Evolutionary conservation across 208 protist species (phyloP).

Genomic region (Angomonas deanei): DNA sequence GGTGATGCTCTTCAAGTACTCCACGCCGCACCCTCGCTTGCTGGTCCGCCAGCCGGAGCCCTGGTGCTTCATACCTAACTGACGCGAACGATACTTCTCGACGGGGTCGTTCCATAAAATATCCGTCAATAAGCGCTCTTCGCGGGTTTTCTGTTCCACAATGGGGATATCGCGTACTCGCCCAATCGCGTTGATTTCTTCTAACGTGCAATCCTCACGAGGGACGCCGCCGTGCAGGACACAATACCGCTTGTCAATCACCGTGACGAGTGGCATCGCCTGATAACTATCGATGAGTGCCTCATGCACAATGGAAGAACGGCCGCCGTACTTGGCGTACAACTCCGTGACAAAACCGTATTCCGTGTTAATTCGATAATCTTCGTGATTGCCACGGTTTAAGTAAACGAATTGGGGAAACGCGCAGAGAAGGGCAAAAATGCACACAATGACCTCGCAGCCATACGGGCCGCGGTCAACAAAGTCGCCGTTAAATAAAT

Average conservation of each 20-base stretch:
- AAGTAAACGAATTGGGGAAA: constrained; percentile 79
- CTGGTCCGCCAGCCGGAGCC: constrained; percentile 95
- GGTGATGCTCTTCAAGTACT: constrained; percentile 96
- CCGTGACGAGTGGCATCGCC: constrained; percentile 76
- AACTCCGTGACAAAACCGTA: constrained; percentile 73
- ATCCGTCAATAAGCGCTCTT: constrained; percentile 96
- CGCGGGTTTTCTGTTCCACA: constrained; percentile 86
- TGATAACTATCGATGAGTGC: constrained; percentile 82
- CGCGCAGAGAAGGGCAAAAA: constrained; percentile 77
- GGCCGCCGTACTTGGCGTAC: constrained; percentile 60
- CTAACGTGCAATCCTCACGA: constrained; percentile 67
- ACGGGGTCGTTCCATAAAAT: constrained; percentile 99
- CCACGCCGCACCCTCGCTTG: constrained; percentile 98
- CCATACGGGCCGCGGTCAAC: constrained; percentile 98
- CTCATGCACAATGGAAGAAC: constrained; percentile 36
- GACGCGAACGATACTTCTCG: constrained; percentile 77
- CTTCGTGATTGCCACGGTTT: constrained; percentile 92
- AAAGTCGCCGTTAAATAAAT: constrained; percentile 99
- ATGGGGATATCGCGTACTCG: constrained; percentile 97
- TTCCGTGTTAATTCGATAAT: constrained; percentile 76
- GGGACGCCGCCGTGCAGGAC: constrained; percentile 98
- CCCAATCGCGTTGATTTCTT: constrained; percentile 82
- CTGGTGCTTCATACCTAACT: constrained; percentile 58
- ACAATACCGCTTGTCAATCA: constrained; percentile 92
- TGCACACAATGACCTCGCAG: constrained; percentile 88